A percentile compares a stretch with the other conserved stretches of the same genome.
phyloP scores from a whole-genome alignment of 495 filamentous ascomycete genomes.

The Oidiodendron maius region DNA sequence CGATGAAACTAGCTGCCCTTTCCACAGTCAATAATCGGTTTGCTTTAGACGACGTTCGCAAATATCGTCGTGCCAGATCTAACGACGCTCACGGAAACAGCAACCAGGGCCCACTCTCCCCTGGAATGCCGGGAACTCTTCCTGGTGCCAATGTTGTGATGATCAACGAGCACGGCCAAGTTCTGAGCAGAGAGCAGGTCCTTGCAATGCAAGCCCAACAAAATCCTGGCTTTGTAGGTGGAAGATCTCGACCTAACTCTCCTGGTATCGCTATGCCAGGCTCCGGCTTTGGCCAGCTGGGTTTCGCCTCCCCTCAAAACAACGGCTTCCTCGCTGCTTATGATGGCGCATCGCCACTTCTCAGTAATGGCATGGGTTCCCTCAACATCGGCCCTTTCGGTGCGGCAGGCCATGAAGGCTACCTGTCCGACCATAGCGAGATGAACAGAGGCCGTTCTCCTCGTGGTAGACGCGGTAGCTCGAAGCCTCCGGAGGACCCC shows the following conservation, averaged over 20 bases:
- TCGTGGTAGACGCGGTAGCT: constrained; percentile 86
- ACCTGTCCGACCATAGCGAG: constrained; percentile 91
- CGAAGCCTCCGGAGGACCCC: constrained; percentile 95
- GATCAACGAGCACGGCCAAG: constrained; percentile 87
- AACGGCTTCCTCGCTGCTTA: constrained; percentile 93
- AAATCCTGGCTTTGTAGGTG: constrained; percentile 62
- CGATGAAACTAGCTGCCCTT: constrained; percentile 95
- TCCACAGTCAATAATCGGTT: constrained; percentile 98
- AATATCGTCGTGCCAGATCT: constrained; percentile 85
- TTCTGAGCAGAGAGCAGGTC: constrained; percentile 78
- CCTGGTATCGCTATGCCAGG: constrained; percentile 83
- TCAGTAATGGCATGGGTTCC: constrained; percentile 67
- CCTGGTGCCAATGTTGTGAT: constrained; percentile 70
- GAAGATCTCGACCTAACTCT: constrained; percentile 87
- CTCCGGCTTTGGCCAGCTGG: constrained; percentile 56
- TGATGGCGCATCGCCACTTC: constrained; percentile 64
- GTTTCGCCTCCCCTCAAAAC: constrained; percentile 86
- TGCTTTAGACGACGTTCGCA: constrained; percentile 90
- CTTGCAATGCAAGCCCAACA: constrained; percentile 79
- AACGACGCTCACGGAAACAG: constrained; percentile 66
- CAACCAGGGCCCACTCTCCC: constrained; percentile 41
- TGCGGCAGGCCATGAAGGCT: constrained; percentile 66
- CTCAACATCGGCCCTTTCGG: constrained; percentile 75
- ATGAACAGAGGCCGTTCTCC: constrained; percentile 86
- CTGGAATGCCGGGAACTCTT: constrained; percentile 45